Evolutionary conservation across 768 basidiomycete genomes (phyloP).

Genomic region (Mycena metata): DNA sequence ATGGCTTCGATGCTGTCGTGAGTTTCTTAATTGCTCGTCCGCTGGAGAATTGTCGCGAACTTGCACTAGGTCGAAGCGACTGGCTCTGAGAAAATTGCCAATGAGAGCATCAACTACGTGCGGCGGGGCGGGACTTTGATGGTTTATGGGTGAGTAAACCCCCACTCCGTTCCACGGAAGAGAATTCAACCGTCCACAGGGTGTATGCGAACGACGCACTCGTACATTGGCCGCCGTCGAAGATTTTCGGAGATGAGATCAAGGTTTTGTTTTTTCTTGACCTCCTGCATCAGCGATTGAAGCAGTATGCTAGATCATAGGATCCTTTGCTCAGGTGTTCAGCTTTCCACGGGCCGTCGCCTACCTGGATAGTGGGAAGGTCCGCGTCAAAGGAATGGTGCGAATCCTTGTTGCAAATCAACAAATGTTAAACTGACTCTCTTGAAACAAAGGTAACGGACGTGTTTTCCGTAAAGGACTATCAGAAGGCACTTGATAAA

Average conservation of each 20-base stretch:
- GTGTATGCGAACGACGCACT: conserved; percentile 78
- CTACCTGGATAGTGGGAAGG: conserved; percentile 89
- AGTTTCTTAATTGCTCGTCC: not conserved
- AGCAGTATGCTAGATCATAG: conserved; percentile 74
- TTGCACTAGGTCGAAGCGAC: conserved; percentile 55
- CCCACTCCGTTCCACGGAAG: too few relatives aligned
- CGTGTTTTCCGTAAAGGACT: conserved; percentile 69
- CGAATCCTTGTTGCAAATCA: conserved; percentile 29
- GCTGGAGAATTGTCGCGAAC: too few relatives aligned
- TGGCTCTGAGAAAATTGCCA: conserved; percentile 78
- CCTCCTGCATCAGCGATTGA: not conserved
- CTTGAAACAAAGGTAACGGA: conserved; percentile 64
- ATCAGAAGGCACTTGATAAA: conserved; percentile 75
- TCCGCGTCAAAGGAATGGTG: conserved; percentile 73
- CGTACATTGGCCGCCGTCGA: conserved; percentile 80
- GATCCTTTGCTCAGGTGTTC: conserved; percentile 89
- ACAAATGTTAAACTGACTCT: conserved; percentile 3
- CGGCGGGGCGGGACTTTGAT: conserved; percentile 77
- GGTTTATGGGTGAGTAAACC: conserved; percentile 62
- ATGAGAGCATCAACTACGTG: conserved; percentile 82
- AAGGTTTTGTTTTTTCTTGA: conserved; percentile 52
- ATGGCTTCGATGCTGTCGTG: conserved; percentile 85
- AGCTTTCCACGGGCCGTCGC: conserved; percentile 94
- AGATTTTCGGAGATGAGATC: conserved; percentile 85
- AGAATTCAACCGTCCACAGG: conserved; percentile 38